Evolutionary conservation across 2,329 filamentous ascomycete genomes (phyloP), one percentile per base, ranked within the genome.

Genomic region (Cordyceps militaris): DNA sequence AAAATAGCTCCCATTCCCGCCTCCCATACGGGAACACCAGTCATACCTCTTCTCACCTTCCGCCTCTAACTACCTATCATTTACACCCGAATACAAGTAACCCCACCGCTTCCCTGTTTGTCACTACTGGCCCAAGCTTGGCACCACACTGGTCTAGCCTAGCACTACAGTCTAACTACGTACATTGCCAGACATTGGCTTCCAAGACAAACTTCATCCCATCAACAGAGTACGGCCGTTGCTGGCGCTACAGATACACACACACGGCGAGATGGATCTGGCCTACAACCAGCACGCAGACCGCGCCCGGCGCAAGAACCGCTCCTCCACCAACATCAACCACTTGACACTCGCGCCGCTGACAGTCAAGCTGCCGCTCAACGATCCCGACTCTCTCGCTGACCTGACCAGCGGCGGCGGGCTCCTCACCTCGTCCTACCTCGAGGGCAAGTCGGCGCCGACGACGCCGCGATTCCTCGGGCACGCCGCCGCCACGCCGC

Each of bases 261-360:
- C 19, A 23, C 11, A 5, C 49, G 36, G 4, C n/a, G 50, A 32
- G 57, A 83, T 86, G 83, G 83, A 86, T 62, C 74, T 79, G 61
- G 80, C 81, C 59, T 85, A 83, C 68, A 82, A 81, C 61, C 82
- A 83, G 63, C 81, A 85, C 66, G 74, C 81, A 54, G 79, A 78
- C 63, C 77, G 80, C 62, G 74, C 78, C 46, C 77, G 81, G 60
- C 80, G 80, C 62, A 82, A 83, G 71, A 80, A 79, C 65, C 78
- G 79, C 63, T 85, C 83, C 23, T 76, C 77, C 28, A 80, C 78
- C 50, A 84, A 79, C 69, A 73, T 85, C 61, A 80, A 81, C 65
- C 79, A 84, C 64, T 76, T 85, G 59, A 78, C 80, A 14, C 81
- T 87, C 59, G 84, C 82, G n/a, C 84, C 84, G 28, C 72, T 87